These are phyloP conservation scores for Penicillium corylophilum DNA, from an alignment of 2,329 filamentous ascomycete genomes.

Conservation along the genomic window DNA sequence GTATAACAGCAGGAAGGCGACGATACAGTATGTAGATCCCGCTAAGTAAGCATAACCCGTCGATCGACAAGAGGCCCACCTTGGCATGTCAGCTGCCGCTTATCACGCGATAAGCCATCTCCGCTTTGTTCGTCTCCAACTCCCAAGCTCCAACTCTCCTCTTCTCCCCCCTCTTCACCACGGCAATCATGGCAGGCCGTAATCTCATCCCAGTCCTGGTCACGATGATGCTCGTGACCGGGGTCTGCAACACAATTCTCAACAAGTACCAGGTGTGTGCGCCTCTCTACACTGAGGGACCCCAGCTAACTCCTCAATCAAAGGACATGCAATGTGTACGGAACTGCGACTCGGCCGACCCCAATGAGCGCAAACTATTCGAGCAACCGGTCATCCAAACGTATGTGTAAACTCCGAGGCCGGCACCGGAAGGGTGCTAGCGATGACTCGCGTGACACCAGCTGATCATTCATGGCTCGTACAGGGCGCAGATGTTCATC, in stretches of 20 bases:
- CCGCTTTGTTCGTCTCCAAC: slow-evolving; percentile 11
- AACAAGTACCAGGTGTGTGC: slow-evolving; percentile 85
- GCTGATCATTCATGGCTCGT: slow-evolving; percentile 4
- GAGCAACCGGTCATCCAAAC: slow-evolving; percentile 97
- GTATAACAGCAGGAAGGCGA: no score
- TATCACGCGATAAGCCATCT: slow-evolving; percentile 14
- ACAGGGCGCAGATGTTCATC: slow-evolving; percentile 85
- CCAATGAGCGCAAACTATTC: slow-evolving; percentile 68
- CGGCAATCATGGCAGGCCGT: slow-evolving; percentile 64
- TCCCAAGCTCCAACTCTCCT: neutral
- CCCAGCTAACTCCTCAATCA: slow-evolving; percentile 10
- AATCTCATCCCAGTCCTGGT: slow-evolving; percentile 80
- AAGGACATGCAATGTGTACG: slow-evolving; percentile 94
- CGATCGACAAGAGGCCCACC: neutral
- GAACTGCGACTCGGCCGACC: slow-evolving; percentile 73
- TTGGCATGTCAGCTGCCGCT: slow-evolving; percentile 13
- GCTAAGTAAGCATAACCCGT: no score
- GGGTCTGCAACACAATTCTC: slow-evolving; percentile 93
- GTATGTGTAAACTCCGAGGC: slow-evolving; percentile 31
- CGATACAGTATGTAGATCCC: no score
- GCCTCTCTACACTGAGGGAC: neutral
- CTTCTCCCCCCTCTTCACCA: slow-evolving; percentile 1
- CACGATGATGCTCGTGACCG: slow-evolving; percentile 93
- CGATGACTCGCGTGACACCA: neutral
- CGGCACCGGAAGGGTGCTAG: neutral